Conservation (phyloP, 371 early-diverging fungal species). For the Mucor velutinosus region DNA sequence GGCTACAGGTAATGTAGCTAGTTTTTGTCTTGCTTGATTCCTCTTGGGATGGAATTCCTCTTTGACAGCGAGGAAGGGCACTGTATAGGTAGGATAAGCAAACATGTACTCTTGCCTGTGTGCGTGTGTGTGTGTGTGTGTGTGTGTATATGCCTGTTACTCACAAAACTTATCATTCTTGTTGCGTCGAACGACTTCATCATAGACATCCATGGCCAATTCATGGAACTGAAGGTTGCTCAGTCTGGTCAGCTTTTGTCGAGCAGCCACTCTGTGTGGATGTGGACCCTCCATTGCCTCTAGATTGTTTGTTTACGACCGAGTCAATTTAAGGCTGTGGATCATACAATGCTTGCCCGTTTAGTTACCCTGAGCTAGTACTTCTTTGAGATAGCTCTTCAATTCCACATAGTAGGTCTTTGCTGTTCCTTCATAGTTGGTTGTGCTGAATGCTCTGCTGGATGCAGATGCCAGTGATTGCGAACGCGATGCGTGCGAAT, state of each 20-base stretch:
- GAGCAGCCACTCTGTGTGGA: constrained; percentile 67
- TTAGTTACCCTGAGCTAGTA: constrained; percentile 41
- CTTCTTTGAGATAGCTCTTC: constrained; percentile 28
- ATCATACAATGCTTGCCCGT: neutral
- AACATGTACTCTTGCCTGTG: neutral
- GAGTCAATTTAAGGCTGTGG: neutral
- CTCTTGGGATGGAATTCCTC: constrained; percentile 90
- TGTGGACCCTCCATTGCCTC: constrained; percentile 54
- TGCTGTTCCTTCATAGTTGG: constrained; percentile 35
- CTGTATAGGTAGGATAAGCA: constrained; percentile 37
- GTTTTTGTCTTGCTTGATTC: constrained; percentile 95
- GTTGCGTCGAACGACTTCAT: constrained; percentile 83
- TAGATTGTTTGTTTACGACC: constrained; percentile 7
- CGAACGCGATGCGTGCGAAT: constrained; percentile 34
- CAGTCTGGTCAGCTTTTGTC: constrained; percentile 85
- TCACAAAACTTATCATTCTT: constrained; percentile 44
- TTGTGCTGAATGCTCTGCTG: constrained; percentile 25
- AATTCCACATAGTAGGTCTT: constrained; percentile 40
- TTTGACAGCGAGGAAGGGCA: constrained; percentile 83
- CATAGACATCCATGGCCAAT: constrained; percentile 93
- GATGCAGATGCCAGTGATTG: constrained; percentile 41
- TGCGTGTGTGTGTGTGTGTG: neutral
- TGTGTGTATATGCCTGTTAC: neutral
- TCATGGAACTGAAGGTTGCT: constrained; percentile 88
- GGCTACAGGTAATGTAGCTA: constrained; percentile 84